These are phyloP conservation scores for Tylopilus intermedius DNA, from an alignment of 768 basidiomycete genomes.

Conservation along the genomic window DNA sequence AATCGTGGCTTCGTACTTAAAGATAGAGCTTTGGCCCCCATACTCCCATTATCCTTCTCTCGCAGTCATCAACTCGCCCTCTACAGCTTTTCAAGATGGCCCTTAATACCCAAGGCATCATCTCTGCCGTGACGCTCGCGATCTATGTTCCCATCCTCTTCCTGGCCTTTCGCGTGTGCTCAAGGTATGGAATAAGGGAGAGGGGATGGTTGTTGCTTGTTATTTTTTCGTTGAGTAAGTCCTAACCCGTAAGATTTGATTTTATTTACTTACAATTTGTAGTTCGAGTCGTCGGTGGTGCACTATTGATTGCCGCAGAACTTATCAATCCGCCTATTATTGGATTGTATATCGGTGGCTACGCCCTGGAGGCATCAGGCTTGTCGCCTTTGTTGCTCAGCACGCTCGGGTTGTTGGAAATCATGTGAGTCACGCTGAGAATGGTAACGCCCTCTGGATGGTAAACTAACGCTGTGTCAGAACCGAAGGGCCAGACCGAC, in stretches of 20 bases:
- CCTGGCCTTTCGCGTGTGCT: constrained; percentile 41
- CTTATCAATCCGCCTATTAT: constrained; percentile 33
- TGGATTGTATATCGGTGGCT: constrained; percentile 49
- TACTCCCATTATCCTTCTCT: not conserved
- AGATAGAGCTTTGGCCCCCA: constrained; percentile 1
- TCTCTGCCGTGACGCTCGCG: constrained; percentile 55
- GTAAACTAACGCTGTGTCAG: constrained; percentile 17
- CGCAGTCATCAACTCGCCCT: not conserved
- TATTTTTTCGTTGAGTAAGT: constrained; percentile 54
- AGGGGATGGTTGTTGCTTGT: constrained; percentile 68
- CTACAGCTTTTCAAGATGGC: constrained; percentile 23
- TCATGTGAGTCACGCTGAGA: constrained; percentile 27
- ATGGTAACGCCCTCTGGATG: not conserved
- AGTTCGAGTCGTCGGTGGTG: constrained; percentile 59
- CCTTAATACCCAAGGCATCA: constrained; percentile 41
- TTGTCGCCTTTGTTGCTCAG: constrained; percentile 37
- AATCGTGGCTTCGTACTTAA: constrained; percentile 19
- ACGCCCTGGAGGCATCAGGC: constrained; percentile 38
- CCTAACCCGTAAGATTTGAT: not conserved
- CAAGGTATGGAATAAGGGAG: constrained; percentile 54
- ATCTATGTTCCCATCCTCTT: constrained; percentile 55
- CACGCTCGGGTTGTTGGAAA: constrained; percentile 34
- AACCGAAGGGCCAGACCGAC: constrained; percentile 25
- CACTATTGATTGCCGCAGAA: constrained; percentile 54
- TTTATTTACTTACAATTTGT: constrained; percentile 3